Percentiles rank a stretch among this genome's conserved stretches.
phyloP scores from a whole-genome alignment of 305 asterid genomes.

The Solanum hybrid region DNA sequence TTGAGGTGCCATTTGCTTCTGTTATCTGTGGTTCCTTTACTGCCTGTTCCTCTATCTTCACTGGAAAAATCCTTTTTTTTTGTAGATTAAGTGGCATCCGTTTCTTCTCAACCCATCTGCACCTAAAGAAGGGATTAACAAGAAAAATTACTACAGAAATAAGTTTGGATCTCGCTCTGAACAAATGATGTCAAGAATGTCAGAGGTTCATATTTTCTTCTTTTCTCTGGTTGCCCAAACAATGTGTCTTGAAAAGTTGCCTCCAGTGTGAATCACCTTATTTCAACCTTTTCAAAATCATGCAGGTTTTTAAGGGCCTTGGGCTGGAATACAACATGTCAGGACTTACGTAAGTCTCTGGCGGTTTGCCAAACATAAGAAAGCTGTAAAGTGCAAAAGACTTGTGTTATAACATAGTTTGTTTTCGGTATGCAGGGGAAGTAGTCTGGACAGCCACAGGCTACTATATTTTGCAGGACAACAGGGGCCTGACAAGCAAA shows the following conservation, averaged over 20 bases:
- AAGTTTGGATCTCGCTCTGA: slow-evolving; percentile 57
- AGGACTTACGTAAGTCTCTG: slow-evolving; percentile 60
- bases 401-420: neutral
- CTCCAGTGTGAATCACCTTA: neutral
- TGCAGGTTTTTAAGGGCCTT: slow-evolving; percentile 67
- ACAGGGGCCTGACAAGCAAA: slow-evolving; percentile 56
- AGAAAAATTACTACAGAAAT: slow-evolving; percentile 49
- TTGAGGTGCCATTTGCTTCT: slow-evolving; percentile 38
- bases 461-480: slow-evolving; percentile 58
- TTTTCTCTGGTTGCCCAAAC: neutral
- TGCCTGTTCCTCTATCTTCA: neutral
- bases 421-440: slow-evolving; percentile 56
- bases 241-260: neutral
- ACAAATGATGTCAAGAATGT: slow-evolving; percentile 53
- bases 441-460: slow-evolving; percentile 78
- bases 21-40: neutral
- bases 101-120: slow-evolving; percentile 62
- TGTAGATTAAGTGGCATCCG: slow-evolving; percentile 82
- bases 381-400: neutral
- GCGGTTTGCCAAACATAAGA: neutral
- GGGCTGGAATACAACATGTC: slow-evolving; percentile 61
- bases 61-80: neutral
- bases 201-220: slow-evolving; percentile 43
- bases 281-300: neutral
- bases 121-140: slow-evolving; percentile 60